These are phyloP conservation scores for Multifurca ochricompacta DNA, from an alignment of 768 basidiomycete genomes.

Conservation along the genomic window DNA sequence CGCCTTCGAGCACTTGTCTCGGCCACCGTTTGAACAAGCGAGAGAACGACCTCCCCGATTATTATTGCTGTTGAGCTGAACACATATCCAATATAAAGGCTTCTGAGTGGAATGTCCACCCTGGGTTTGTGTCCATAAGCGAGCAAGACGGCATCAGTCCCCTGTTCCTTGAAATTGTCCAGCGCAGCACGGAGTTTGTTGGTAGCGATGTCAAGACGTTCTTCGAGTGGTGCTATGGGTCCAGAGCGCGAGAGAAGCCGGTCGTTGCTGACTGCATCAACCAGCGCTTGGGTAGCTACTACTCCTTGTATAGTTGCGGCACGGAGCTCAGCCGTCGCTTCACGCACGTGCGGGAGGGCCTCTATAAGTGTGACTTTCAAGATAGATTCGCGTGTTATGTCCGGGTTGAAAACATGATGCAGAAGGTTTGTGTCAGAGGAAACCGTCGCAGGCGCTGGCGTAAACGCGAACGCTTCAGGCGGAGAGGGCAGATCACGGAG, in stretches of 20 bases:
- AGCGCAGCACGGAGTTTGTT: constrained; percentile 25
- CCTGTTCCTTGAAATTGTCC: constrained; percentile 27
- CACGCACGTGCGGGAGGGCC: constrained; percentile 30
- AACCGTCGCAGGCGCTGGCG: constrained; percentile 6
- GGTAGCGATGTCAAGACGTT: constrained; percentile 23
- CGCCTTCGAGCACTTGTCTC: constrained; percentile 33
- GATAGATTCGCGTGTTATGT: constrained; percentile 26
- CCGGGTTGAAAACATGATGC: constrained; percentile 27
- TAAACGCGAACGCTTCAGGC: constrained; percentile 12
- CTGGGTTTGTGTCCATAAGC: constrained; percentile 9
- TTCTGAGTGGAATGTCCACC: constrained; percentile 27
- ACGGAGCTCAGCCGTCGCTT: constrained; percentile 32
- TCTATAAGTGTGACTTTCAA: constrained; percentile 29
- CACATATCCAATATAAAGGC: constrained; percentile 44
- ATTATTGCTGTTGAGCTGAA: constrained; percentile 39
- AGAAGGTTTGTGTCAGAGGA: constrained; percentile 33
- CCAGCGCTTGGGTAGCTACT: constrained; percentile 23
- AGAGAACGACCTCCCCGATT: constrained; percentile 32
- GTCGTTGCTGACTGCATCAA: constrained; percentile 30
- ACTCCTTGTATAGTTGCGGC: constrained; percentile 27
- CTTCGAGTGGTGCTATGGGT: constrained; percentile 19
- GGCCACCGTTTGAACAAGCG: constrained; percentile 32
- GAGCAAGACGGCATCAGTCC: constrained; percentile 31
- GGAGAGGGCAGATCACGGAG: constrained; percentile 21
- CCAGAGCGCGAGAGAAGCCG: constrained; percentile 25